These are phyloP conservation scores for Lactarius vividus DNA, from an alignment of 768 basidiomycete species.

Conservation along the genomic window DNA sequence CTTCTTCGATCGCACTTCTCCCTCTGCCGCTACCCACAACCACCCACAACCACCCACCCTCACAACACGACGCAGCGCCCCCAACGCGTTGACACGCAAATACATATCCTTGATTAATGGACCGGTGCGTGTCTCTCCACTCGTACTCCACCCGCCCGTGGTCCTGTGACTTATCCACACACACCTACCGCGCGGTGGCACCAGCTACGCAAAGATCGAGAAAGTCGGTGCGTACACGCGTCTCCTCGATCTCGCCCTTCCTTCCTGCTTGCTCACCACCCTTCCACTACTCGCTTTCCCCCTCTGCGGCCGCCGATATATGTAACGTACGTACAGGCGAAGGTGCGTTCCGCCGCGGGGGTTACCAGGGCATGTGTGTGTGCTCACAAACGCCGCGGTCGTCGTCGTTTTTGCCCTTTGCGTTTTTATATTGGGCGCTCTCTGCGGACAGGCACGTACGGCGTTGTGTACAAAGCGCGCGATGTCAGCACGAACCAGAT, in stretches of 20 bases:
- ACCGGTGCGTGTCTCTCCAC: conserved; percentile 18
- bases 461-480: conserved; percentile 96
- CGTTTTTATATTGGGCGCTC: neutral
- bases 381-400: neutral
- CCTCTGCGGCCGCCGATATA: too few relatives aligned
- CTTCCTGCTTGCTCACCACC: neutral
- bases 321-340: conserved; percentile 41
- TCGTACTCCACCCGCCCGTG: neutral
- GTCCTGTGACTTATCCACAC: conserved; percentile 1
- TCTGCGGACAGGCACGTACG: conserved; percentile 77
- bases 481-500: conserved; percentile 76
- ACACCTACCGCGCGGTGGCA: neutral
- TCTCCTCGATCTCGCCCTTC: neutral
- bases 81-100: neutral
- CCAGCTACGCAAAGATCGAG: conserved; percentile 93
- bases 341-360: conserved; percentile 36
- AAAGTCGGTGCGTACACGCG: conserved; percentile 81
- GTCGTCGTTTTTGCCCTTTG: too few relatives aligned
- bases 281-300: too few relatives aligned
- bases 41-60: neutral
- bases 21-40: neutral
- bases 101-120: conserved; percentile 10
- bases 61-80: neutral
- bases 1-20: neutral
- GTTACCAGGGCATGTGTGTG: neutral